Base-by-base conservation (phyloP, 2,329 filamentous ascomycete genomes). In the Didymosphaeria variabile region DNA sequence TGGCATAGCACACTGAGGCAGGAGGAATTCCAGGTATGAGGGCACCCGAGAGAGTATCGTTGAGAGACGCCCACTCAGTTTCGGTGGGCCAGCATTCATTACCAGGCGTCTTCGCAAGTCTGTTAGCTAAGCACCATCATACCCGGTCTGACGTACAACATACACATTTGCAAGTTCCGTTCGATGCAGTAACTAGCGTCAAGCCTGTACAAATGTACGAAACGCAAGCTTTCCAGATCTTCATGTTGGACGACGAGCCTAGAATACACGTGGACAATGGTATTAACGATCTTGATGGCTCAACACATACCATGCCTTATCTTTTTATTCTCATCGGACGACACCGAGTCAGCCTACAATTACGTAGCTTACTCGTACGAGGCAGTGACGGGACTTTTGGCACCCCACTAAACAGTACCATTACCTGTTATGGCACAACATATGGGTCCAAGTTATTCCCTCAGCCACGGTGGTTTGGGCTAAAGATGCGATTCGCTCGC, bases 1-100 rank as follows among this genome's bases (percentile, higher is more conserved):
- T 42, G 1, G 62, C 34, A 38, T 75, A 76, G 58, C 74, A 77
- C 12, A 72, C 73, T 17, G 72, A 67, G 0, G 58, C 73, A 23
- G 72, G 71, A 2, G 72, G 72, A 3, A 66, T 31, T 7, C 57
- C 61, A 0, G 45, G 61, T 17, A 76, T 67, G 8, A 76, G 60
- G 15, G 51, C 40, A 8, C 73, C 70, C 1, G 59, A 56, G 5
- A 75, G 42, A 1, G 67, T 69, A 0, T 26, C 47, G 44, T 76
- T 75, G 13, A 76, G 38, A 3, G 57, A 15, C 9, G 52, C 32
- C 67, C 69, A 77, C 40, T 74, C 65, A 44, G 53, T 32, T 5
- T 19, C 10, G 1, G 55, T 57, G 5, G 73, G 70, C 69, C 72
- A 76, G 44, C 72, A 74, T 5, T 54, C 13, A 13, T 56, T 55